Conservation (phyloP, 495 filamentous ascomycete species). For the Aspergillus coremiiformis region DNA sequence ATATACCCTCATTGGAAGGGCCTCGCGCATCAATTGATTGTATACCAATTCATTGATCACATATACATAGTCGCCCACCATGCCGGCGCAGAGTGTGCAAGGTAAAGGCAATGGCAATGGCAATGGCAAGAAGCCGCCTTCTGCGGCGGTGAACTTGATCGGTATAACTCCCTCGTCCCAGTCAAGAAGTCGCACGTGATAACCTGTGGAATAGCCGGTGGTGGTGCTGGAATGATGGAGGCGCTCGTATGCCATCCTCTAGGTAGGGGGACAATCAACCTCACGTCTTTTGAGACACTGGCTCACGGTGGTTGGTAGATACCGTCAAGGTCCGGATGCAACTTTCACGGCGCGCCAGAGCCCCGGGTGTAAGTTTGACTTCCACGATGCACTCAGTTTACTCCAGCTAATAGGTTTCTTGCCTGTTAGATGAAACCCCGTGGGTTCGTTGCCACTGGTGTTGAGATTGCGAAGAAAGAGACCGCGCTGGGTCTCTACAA, state of each 20-base stretch:
- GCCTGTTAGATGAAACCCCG: conserved; percentile 57
- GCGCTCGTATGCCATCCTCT: conserved; percentile 94
- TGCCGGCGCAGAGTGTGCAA: conserved; percentile 57
- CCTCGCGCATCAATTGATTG: conserved; percentile 1
- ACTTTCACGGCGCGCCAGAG: conserved; percentile 76
- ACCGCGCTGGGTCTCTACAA: conserved; percentile 93
- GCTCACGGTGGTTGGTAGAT: conserved; percentile 44
- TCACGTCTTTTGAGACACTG: not conserved
- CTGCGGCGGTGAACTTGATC: conserved; percentile 87
- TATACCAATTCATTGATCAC: conserved; percentile 2
- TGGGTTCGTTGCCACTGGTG: conserved; percentile 81
- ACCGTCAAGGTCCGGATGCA: conserved; percentile 99
- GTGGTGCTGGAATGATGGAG: conserved; percentile 99
- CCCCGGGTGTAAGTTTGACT: conserved; percentile 60
- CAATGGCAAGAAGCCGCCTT: conserved; percentile 70
- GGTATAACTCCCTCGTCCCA: conserved; percentile 44
- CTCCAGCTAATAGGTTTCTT: conserved; percentile 16
- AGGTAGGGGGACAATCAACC: conserved; percentile 44
- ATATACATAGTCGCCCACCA: conserved; percentile 25
- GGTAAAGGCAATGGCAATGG: conserved; percentile 65
- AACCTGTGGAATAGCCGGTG: conserved; percentile 60
- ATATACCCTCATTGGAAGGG: not conserved
- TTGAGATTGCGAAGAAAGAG: conserved; percentile 81
- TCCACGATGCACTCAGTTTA: not conserved
- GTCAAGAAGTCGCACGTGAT: conserved; percentile 1